A percentile compares a stretch with the other conserved stretches of the same genome.
Conservation (phyloP, 164 flowering plant species). For the Santalum album region DNA sequence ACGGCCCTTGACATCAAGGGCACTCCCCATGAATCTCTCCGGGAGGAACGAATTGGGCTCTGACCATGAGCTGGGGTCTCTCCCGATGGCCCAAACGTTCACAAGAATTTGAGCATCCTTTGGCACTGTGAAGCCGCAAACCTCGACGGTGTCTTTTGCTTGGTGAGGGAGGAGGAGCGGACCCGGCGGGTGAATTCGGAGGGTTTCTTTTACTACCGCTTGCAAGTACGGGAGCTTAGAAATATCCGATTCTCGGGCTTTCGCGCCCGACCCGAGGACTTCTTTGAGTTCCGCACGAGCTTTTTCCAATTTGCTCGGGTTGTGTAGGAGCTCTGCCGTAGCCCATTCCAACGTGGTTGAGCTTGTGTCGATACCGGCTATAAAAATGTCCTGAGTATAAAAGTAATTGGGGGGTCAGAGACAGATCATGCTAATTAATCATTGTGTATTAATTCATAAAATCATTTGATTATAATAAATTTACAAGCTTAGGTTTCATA, state of each 20-base stretch:
- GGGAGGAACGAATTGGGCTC: slow-evolving; percentile 22
- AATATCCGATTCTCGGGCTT: not conserved
- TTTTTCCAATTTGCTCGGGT: not conserved
- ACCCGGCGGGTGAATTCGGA: slow-evolving; percentile 19
- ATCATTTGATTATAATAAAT: too few species aligned
- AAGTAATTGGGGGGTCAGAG: not conserved
- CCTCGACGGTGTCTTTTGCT: slow-evolving; percentile 16
- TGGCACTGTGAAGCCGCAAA: slow-evolving; percentile 23
- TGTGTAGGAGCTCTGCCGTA: not conserved
- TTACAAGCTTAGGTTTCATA: not conserved
- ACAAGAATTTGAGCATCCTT: slow-evolving; percentile 25
- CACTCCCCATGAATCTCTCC: slow-evolving; percentile 25
- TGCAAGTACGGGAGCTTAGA: not conserved
- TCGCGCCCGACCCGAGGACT: not conserved
- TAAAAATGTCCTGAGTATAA: not conserved
- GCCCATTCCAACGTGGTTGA: slow-evolving; percentile 1
- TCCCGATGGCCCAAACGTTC: slow-evolving; percentile 31
- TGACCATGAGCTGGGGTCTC: slow-evolving; percentile 26
- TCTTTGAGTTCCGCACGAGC: not conserved
- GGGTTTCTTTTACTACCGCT: slow-evolving; percentile 19
- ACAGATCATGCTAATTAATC: too few species aligned
- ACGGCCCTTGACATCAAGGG: slow-evolving; percentile 14
- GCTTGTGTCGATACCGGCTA: not conserved
- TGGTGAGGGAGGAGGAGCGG: slow-evolving; percentile 19
- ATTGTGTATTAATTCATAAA: too few species aligned